phyloP scores from a whole-genome alignment of 441 rosid species.

The Aquilaria agallochum region DNA sequence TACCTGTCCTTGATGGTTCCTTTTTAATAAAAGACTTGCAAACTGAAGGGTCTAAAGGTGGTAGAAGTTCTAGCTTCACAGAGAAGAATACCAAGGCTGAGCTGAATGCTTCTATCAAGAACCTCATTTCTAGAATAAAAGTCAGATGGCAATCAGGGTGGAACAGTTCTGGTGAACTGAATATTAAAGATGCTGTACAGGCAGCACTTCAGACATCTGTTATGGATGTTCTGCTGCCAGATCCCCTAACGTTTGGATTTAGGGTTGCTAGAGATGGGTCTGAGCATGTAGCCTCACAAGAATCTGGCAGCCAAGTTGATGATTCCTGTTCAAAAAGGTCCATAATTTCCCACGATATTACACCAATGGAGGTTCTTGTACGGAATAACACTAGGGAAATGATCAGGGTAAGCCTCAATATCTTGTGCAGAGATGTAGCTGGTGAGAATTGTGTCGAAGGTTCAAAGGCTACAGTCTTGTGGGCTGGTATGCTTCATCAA shows the following conservation, averaged over 20 bases:
- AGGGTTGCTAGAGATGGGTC: slow-evolving; percentile 50
- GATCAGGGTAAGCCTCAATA: slow-evolving; percentile 72
- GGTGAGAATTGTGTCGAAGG: slow-evolving; percentile 94
- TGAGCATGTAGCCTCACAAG: slow-evolving; percentile 19
- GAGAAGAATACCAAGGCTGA: slow-evolving; percentile 90
- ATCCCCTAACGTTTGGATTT: slow-evolving; percentile 93
- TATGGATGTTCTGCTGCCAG: slow-evolving; percentile 95
- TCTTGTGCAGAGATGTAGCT: slow-evolving; percentile 91
- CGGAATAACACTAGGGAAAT: slow-evolving; percentile 87
- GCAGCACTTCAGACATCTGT: slow-evolving; percentile 87
- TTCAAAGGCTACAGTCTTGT: slow-evolving; percentile 70
- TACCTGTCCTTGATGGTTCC: slow-evolving; percentile 89
- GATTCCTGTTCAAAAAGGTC: slow-evolving; percentile 38
- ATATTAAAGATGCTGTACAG: slow-evolving; percentile 84
- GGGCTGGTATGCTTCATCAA: slow-evolving; percentile 63
- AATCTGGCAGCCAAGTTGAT: slow-evolving; percentile 18
- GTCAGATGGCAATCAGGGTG: slow-evolving; percentile 94
- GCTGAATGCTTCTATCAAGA: slow-evolving; percentile 75
- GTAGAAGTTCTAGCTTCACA: slow-evolving; percentile 62
- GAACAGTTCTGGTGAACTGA: slow-evolving; percentile 91
- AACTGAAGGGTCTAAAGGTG: slow-evolving; percentile 34
- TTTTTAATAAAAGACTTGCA: slow-evolving; percentile 69
- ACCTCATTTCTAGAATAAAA: slow-evolving; percentile 88
- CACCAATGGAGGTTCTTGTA: slow-evolving; percentile 84
- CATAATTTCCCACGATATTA: slow-evolving; percentile 76